A percentile compares a stretch with the other conserved stretches of the same genome.
phyloP scores from a whole-genome alignment of 225 moss, liverwort and hornwort genomes.

The Pseudoscleropodium purum region DNA sequence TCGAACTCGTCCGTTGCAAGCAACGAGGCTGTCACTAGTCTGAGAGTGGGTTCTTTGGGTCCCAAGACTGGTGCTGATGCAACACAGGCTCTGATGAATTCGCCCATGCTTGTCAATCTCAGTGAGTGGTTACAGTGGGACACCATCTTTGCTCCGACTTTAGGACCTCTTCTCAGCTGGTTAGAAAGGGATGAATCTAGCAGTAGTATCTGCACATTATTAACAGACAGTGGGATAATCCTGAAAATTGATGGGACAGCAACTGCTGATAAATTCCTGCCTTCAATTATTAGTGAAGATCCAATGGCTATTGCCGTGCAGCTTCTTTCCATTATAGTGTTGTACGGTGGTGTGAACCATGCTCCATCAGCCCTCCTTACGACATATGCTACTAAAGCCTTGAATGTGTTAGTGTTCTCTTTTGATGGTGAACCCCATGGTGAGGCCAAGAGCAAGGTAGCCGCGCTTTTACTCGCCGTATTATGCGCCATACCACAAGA shows the following conservation, averaged over 20 bases:
- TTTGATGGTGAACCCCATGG: slow-evolving; percentile 6
- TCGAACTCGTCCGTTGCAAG: background rate
- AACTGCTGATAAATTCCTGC: slow-evolving; percentile 51
- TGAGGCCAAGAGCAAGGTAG: slow-evolving; percentile 14
- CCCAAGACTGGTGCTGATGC: slow-evolving; percentile 60
- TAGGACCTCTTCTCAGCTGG: slow-evolving; percentile 75
- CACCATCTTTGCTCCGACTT: slow-evolving; percentile 64
- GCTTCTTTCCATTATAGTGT: slow-evolving; percentile 58
- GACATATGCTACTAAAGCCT: slow-evolving; percentile 63
- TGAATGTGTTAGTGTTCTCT: slow-evolving; percentile 49
- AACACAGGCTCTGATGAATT: slow-evolving; percentile 39
- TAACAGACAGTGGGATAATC: slow-evolving; percentile 50
- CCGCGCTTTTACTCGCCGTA: slow-evolving; percentile 44
- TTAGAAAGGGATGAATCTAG: slow-evolving; percentile 50
- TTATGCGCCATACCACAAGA: slow-evolving; percentile 52
- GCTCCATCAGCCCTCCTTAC: slow-evolving; percentile 68
- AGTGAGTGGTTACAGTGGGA: slow-evolving; percentile 78
- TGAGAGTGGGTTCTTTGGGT: slow-evolving; percentile 64
- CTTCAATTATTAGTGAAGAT: slow-evolving; percentile 46
- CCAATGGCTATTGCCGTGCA: slow-evolving; percentile 42
- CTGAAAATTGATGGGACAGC: slow-evolving; percentile 59
- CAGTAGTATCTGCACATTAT: slow-evolving; percentile 37
- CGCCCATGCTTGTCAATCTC: slow-evolving; percentile 69
- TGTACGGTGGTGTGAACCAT: slow-evolving; percentile 60
- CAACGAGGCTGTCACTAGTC: background rate